Evolutionary conservation across 352 stramenopile genomes (phyloP), one percentile per base, ranked within the genome.

Genomic region (Phytophthora megakarya): DNA sequence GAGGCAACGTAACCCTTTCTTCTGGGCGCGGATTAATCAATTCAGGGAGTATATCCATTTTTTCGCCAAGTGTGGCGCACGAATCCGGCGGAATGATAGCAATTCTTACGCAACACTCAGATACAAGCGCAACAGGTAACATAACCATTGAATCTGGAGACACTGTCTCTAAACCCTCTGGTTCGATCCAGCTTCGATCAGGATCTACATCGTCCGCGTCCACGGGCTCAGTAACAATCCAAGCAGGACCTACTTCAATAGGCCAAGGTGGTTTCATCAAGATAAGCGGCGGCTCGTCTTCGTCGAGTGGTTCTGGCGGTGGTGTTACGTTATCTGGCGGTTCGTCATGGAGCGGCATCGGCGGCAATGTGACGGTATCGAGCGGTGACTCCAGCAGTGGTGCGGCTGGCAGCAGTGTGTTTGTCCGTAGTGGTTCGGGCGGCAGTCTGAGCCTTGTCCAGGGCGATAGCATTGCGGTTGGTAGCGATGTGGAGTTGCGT

Each of bases 401-500:
- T 33, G 43, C 53, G 5, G 37, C 22, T 54, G 61, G 61, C 45
- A 59, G 61, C 47, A 51, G 54, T 30, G 47, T 65, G 33, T 12
- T 65, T 39, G 46, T 70, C 26, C 54, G 54, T 56, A 70, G 62
- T 19, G 55, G 47, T 54, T 70, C 65, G 16, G 65, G 60, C 28
- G 65, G 65, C 21, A 56, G 52, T 7, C 35, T 73, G 47, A 61
- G 52, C 43, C 44, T 70, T 26, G 30, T 65, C 19, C 65, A 73
- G 50, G 59, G 65, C 30, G 39, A 70, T 35, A 52, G 60, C 61
- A 52, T 8, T 35, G 42, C 18, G 28, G 65, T 66, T 12, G 65
- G 65, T 44, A 59, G 40, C 48, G 65, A 73, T 26, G 40, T 73
- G 65, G 65, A 73, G 47, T 32, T 70, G 38, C n/a, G 39, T 45